Evolutionary conservation across 2,329 filamentous ascomycete species (phyloP), one percentile per base, ranked within the genome.

Genomic region (Trichoderma atroviride): DNA sequence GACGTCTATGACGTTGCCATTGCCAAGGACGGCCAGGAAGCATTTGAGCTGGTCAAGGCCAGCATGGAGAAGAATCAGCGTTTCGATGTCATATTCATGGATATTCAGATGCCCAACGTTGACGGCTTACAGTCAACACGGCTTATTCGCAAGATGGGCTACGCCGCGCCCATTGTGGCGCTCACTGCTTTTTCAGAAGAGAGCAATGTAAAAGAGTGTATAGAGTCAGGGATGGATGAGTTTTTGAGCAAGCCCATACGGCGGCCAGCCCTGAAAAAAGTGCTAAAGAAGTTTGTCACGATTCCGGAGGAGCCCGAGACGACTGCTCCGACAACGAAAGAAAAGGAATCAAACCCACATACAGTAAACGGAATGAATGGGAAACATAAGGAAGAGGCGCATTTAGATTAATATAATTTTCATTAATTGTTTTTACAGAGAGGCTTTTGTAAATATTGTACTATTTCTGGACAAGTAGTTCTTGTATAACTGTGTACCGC

Each of bases 51-150:
- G 33, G 94, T 97, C 73, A 94, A 93, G 77, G 89, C 89, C 19
- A 91, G 89, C 72, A 96, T 97, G 91, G 88, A 90, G 61, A 86
- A 86, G 33, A 86, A 90, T 64, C 84, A 87, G 67, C 86, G 87
- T 2, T 97, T 95, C 77, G 93, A 97, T 74, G 84, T 97, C 31
- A 95, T 97, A 72, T 96, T 97, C 76, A 97, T 97, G 94, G 94
- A 97, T 75, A 91, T 97, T 9, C 93, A 92, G 80, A 97, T 97
- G 94, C 94, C 94, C 4, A 96, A 96, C 72, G 86, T 97, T 16
- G 94, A 97, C 76, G 94, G 94, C 1, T 82, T 97, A 29, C 91
- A 97, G 77, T 94, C 91, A 58, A 97, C 94, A 0, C 87, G 91
- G 11, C 83, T 96, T 40, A 97, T 97, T 74, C 88, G 94, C 7